Conservation (phyloP, 257 asterid genomes). For the Scutellaria baicalensis region DNA sequence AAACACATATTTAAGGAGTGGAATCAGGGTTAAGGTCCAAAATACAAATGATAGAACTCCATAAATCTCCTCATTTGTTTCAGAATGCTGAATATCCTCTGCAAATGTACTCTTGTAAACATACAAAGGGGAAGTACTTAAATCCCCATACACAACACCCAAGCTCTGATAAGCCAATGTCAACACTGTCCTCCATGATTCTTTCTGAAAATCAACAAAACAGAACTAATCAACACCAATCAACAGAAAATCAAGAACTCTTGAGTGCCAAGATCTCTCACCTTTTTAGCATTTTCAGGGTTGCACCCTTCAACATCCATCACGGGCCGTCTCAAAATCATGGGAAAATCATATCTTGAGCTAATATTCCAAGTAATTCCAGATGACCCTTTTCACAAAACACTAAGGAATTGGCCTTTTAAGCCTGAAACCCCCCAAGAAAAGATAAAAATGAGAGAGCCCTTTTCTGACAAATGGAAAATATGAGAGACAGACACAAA, state of each 20-base stretch:
- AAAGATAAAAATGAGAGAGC: neutral
- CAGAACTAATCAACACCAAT: neutral
- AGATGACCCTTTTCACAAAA: conserved; percentile 14
- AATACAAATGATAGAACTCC: conserved; percentile 86
- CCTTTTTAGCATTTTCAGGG: conserved; percentile 50
- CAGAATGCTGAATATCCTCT: conserved; percentile 91
- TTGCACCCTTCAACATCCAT: conserved; percentile 83
- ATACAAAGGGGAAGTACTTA: conserved; percentile 89
- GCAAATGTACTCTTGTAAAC: conserved; percentile 97
- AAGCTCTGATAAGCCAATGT: conserved; percentile 89
- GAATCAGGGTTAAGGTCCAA: conserved; percentile 89
- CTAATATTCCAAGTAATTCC: neutral
- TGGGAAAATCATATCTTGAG: conserved; percentile 28
- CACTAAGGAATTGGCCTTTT: neutral
- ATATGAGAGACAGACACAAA: conserved; percentile 25
- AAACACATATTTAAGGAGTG: conserved; percentile 79
- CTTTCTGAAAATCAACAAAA: conserved; percentile 40
- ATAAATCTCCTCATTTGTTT: conserved; percentile 76
- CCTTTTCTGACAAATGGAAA: conserved; percentile 7
- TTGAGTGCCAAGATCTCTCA: conserved; percentile 30
- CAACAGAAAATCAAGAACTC: neutral
- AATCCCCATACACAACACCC: conserved; percentile 97
- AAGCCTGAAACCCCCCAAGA: conserved; percentile 9
- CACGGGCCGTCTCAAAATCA: conserved; percentile 40
- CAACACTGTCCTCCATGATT: conserved; percentile 81